Evolutionary conservation across 2,329 filamentous ascomycete species (phyloP), one percentile per base, ranked within the genome.

Genomic region (Microsporum ferrugineum): DNA sequence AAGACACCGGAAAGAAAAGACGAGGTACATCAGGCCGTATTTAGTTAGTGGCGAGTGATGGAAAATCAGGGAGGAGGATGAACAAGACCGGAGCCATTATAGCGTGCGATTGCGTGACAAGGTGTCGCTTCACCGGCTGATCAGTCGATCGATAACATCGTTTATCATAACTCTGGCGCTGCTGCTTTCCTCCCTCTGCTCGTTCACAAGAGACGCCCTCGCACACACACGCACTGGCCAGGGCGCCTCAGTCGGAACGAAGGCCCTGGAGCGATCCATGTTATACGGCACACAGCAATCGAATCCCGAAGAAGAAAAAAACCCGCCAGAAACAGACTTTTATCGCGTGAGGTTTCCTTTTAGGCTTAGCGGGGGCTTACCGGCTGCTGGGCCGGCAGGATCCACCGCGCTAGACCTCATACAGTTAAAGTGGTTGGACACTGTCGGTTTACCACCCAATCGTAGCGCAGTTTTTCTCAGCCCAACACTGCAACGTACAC

Each of bases 261-360:
- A 23, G 17, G 17, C 17, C 17, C 17, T 23, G 17, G 17, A 23
- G 17, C 17, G 17, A 23, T 23, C 17, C 17, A 23, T 23, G 17
- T 23, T 23, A 23, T 23, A 23, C 17, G 17, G 17, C 17, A 23
- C 17, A 23, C 17, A 23, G 17, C 17, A n/a, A 45, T 23, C 14
- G 47, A 31, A 31, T 6, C 47, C 47, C 47, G 27, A 53, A 33
- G 31, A 53, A 53, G 27, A 51, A 51, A 47, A 47, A 47, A 17
- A 8, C 5, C 43, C 1, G 10, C 47, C 47, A 53, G 12, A 53
- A 53, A 53, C 49, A 53, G 49, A 53, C 27, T 53, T 53, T 53
- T 53, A 53, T 53, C 49, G 49, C 49, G 49, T 53, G 49, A 53
- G 49, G 49, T 31, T 53, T 27, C 31, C 31, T n/a, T 33, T 53